A percentile compares a stretch with the other conserved stretches of the same genome.
phyloP scores from a whole-genome alignment of 2,329 filamentous ascomycete species.

The Coniochaeta pulveracea region DNA sequence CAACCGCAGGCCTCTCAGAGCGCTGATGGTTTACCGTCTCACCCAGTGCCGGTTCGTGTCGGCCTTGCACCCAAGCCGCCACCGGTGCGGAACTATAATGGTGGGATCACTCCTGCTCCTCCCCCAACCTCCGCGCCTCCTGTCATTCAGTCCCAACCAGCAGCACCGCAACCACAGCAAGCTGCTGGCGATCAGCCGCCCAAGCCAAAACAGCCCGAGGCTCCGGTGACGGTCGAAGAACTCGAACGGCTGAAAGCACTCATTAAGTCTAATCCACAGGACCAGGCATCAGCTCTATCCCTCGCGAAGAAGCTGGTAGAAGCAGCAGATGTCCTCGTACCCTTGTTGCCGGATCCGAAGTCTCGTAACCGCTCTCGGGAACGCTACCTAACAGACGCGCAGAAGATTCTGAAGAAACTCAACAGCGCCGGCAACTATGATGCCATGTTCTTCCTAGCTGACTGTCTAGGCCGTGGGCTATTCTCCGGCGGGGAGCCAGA shows the following conservation, averaged over 20 bases:
- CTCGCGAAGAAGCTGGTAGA: constrained; percentile 80
- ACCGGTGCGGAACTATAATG: constrained; percentile 42
- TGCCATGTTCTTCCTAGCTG: constrained; percentile 89
- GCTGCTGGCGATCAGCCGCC: constrained; percentile 15
- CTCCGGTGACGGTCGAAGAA: constrained; percentile 69
- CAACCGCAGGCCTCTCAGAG: constrained; percentile 11
- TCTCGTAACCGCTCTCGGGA: constrained; percentile 67
- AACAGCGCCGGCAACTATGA: constrained; percentile 62
- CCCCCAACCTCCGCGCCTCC: background rate
- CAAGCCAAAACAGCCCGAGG: constrained; percentile 20
- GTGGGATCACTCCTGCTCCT: background rate
- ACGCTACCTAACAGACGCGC: constrained; percentile 71
- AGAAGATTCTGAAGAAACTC: constrained; percentile 87
- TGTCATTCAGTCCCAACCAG: constrained; percentile 14
- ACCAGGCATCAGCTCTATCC: constrained; percentile 58
- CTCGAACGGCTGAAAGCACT: constrained; percentile 62
- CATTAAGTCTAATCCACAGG: constrained; percentile 60
- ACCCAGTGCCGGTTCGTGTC: constrained; percentile 51
- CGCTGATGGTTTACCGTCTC: constrained; percentile 40
- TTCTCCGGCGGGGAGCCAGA: constrained; percentile 74
- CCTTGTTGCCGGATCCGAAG: constrained; percentile 54
- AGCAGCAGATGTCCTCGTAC: constrained; percentile 65
- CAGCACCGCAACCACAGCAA: constrained; percentile 2
- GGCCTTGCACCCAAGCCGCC: constrained; percentile 50
- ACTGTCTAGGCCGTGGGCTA: constrained; percentile 73